Evolutionary conservation across 768 basidiomycete genomes (phyloP).

Genomic region (Amanita rubescens): DNA sequence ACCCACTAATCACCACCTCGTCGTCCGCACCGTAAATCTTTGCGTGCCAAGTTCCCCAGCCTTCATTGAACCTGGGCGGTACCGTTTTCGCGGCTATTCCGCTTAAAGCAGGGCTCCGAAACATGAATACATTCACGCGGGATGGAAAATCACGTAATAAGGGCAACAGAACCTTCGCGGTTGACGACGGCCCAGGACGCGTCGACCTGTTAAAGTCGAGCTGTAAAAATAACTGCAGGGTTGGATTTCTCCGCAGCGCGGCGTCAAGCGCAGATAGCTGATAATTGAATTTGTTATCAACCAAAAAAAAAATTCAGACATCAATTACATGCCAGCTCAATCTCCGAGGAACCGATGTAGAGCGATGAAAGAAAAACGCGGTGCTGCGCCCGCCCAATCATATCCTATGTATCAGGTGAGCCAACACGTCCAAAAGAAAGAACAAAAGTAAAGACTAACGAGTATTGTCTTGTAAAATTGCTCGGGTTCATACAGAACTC

Average conservation of each 20-base stretch:
- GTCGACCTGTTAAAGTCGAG: constrained; percentile 79
- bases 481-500: constrained; percentile 42
- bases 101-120: constrained; percentile 79
- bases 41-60: constrained; percentile 98
- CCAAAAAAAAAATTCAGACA: background rate
- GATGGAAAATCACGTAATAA: constrained; percentile 65
- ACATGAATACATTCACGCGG: constrained; percentile 73
- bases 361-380: constrained; percentile 88
- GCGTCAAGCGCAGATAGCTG: constrained; percentile 64
- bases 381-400: constrained; percentile 67
- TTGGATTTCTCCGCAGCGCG: constrained; percentile 46
- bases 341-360: constrained; percentile 78
- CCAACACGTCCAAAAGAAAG: background rate
- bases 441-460: constrained; percentile 30
- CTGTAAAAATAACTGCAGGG: constrained; percentile 62
- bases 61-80: constrained; percentile 93
- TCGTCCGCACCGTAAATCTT: constrained; percentile 95
- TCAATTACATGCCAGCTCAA: constrained; percentile 61
- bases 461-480: constrained; percentile 47
- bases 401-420: constrained; percentile 40
- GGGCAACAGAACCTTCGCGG: constrained; percentile 60
- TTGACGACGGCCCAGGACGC: constrained; percentile 65
- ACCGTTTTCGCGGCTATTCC: constrained; percentile 70
- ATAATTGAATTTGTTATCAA: background rate
- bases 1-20: constrained; percentile 92